Conservation (phyloP, 129 eudicot genomes). For the Saposhnikovia divaricata region DNA sequence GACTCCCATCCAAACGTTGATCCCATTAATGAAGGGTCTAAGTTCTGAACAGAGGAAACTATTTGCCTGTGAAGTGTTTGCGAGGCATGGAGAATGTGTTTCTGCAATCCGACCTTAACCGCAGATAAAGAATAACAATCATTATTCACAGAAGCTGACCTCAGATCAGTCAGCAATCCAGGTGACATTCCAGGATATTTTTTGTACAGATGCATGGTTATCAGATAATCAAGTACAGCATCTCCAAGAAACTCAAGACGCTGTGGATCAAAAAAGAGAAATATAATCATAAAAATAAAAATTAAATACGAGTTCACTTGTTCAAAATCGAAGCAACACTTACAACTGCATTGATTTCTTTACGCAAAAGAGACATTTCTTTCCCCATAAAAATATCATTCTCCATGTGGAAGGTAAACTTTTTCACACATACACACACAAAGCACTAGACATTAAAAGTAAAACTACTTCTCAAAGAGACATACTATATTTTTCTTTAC, state of each 20-base stretch:
- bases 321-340: background rate
- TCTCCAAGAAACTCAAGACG: slow-evolving; percentile 91
- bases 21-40: slow-evolving; percentile 19
- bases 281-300: background rate
- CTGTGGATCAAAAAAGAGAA: slow-evolving; percentile 28
- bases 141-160: slow-evolving; percentile 86
- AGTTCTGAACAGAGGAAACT: slow-evolving; percentile 16
- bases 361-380: too few species aligned
- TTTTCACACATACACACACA: too few species aligned
- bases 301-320: background rate
- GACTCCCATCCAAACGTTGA: slow-evolving; percentile 75
- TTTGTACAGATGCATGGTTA: slow-evolving; percentile 50
- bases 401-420: background rate
- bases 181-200: slow-evolving; percentile 77
- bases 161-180: slow-evolving; percentile 70
- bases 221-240: slow-evolving; percentile 59
- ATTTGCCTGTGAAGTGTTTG: slow-evolving; percentile 46
- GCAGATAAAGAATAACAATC: slow-evolving; percentile 76
- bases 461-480: too few species aligned
- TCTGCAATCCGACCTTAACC: slow-evolving; percentile 44
- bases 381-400: background rate
- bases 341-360: background rate
- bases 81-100: slow-evolving; percentile 69
- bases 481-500: background rate
- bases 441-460: too few species aligned